A percentile compares a stretch with the other conserved stretches of the same genome.
Evolutionary conservation across 805 yeast genomes (phyloP).

Genomic region (Monosporozyma servazzii): DNA sequence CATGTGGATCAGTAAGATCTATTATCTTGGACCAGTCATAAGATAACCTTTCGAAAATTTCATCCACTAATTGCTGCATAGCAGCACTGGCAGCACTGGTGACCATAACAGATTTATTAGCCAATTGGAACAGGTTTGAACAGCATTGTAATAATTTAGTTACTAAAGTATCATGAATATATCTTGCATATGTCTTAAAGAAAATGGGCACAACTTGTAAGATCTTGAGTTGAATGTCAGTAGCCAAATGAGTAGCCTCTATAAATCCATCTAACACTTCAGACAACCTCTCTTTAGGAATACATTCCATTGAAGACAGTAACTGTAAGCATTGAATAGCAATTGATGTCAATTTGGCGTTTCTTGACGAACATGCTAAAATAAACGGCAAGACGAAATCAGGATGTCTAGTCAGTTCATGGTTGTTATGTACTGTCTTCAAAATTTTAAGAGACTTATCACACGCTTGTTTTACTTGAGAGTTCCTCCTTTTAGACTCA

Average conservation of each 20-base stretch:
- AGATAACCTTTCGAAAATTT: slow-evolving; percentile 60
- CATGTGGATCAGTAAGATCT: slow-evolving; percentile 18
- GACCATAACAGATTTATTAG: slow-evolving; percentile 66
- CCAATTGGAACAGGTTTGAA: slow-evolving; percentile 52
- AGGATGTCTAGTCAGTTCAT: slow-evolving; percentile 35
- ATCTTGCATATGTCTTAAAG: slow-evolving; percentile 50
- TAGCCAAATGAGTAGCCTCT: slow-evolving; percentile 66
- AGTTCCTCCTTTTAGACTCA: slow-evolving; percentile 63
- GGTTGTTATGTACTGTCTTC: slow-evolving; percentile 28
- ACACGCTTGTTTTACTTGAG: slow-evolving; percentile 54
- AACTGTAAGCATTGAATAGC: slow-evolving; percentile 65
- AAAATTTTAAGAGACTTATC: slow-evolving; percentile 44
- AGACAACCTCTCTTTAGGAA: slow-evolving; percentile 45
- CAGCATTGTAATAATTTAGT: slow-evolving; percentile 58
- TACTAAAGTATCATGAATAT: slow-evolving; percentile 47
- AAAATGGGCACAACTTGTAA: slow-evolving; percentile 74
- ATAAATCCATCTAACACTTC: slow-evolving; percentile 56
- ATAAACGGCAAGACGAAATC: slow-evolving; percentile 62
- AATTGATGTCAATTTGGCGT: slow-evolving; percentile 60
- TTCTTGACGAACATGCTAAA: slow-evolving; percentile 62
- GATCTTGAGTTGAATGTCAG: slow-evolving; percentile 78
- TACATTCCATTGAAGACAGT: slow-evolving; percentile 43
- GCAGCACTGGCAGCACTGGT: slow-evolving; percentile 90
- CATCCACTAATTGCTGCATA: slow-evolving; percentile 71
- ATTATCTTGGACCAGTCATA: slow-evolving; percentile 6